phyloP scores from a whole-genome alignment of 129 eudicot genomes.

The Helianthus annuus region HanXRQr2.0-SUNRISE NC_035440.2:20299835-20300334 shows the following conservation, averaged over 20 bases:
- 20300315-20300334: constrained; percentile 45
- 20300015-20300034: constrained; percentile 91
- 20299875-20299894: too few relatives aligned
- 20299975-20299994: constrained; percentile 81
- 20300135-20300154: constrained; percentile 66
- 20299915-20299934: too few relatives aligned
- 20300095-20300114: constrained; percentile 61
- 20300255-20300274: too few relatives aligned
- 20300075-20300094: constrained; percentile 86
- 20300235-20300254: too few relatives aligned
- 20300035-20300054: constrained; percentile 69
- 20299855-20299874: too few relatives aligned
- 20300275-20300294: too few relatives aligned
- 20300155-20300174: background rate
- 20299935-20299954: constrained; percentile 79
- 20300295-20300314: constrained; percentile 61
- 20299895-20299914: too few relatives aligned
- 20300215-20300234: too few relatives aligned
- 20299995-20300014: constrained; percentile 74
- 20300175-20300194: too few relatives aligned
- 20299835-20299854: too few relatives aligned
- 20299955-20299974: constrained; percentile 89
- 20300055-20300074: constrained; percentile 67
- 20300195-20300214: too few relatives aligned
- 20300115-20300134: constrained; percentile 56